These are phyloP conservation scores for Kingdonia uniflora DNA, from an alignment of 164 flowering plant species.

Conservation along the genomic window DNA sequence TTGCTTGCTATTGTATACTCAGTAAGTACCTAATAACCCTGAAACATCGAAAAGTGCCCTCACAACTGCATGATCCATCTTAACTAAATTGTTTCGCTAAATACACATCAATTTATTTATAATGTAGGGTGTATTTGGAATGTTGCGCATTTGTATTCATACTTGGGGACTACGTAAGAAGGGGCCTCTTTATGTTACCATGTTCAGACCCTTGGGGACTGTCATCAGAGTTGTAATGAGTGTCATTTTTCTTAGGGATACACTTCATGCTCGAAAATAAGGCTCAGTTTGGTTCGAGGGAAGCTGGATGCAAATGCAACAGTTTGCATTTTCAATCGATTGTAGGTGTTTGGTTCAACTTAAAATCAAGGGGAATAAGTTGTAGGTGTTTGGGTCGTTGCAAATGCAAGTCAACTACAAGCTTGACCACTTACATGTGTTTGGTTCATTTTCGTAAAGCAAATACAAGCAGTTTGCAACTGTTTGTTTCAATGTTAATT, in stretches of 20 bases:
- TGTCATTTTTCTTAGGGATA: conserved; percentile 32
- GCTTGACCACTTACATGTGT: too few species aligned
- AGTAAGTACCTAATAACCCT: background rate
- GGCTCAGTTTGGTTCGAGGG: too few species aligned
- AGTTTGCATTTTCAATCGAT: too few species aligned
- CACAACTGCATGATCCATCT: too few species aligned
- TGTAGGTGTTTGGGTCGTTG: background rate
- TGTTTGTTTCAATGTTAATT: too few species aligned
- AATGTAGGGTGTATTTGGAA: conserved; percentile 28
- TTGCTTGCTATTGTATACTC: background rate
- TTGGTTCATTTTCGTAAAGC: too few species aligned
- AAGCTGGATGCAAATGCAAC: too few species aligned
- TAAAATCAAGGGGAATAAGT: background rate
- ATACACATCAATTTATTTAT: too few species aligned
- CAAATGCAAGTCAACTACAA: too few species aligned
- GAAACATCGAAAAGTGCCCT: too few species aligned
- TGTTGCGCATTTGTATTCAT: conserved; percentile 10
- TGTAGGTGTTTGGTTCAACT: background rate
- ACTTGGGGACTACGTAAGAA: conserved; percentile 37
- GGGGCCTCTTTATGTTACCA: conserved; percentile 39
- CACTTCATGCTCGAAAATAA: conserved; percentile 45
- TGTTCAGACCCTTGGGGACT: conserved; percentile 39
- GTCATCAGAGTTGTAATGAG: conserved; percentile 32
- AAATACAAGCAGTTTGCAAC: too few species aligned
- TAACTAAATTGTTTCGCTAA: too few species aligned